Evolutionary conservation across 495 filamentous ascomycete genomes (phyloP).

Genomic region (Podospora didyma): DNA sequence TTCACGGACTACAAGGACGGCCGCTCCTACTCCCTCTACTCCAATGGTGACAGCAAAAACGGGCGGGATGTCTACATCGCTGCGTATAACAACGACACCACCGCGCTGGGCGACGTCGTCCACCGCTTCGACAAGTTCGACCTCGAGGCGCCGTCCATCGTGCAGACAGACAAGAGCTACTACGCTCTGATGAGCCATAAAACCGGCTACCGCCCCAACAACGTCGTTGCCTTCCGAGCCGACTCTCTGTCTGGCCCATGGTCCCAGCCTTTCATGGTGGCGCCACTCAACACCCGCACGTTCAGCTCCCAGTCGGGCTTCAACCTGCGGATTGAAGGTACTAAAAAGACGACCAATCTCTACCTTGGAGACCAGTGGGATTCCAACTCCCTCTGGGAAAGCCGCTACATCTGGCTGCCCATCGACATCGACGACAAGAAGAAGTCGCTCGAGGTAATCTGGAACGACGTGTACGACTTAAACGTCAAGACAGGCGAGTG

Average conservation of each 20-base stretch:
- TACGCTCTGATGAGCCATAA: slow-evolving; percentile 46
- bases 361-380: slow-evolving; percentile 54
- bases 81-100: slow-evolving; percentile 34
- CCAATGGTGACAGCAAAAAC: slow-evolving; percentile 38
- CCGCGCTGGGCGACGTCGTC: slow-evolving; percentile 32
- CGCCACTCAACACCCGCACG: slow-evolving; percentile 44
- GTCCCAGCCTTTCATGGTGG: slow-evolving; percentile 47
- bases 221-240: slow-evolving; percentile 43
- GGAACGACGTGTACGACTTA: slow-evolving; percentile 44
- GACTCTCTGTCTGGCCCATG: slow-evolving; percentile 47
- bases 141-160: slow-evolving; percentile 41
- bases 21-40: slow-evolving; percentile 38
- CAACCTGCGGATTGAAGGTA: slow-evolving; percentile 40
- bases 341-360: slow-evolving; percentile 44
- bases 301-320: slow-evolving; percentile 53
- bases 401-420: slow-evolving; percentile 51
- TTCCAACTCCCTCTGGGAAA: slow-evolving; percentile 48
- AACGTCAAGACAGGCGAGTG: slow-evolving; percentile 45
- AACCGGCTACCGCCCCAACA: slow-evolving; percentile 45
- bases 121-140: slow-evolving; percentile 44
- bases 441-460: slow-evolving; percentile 34
- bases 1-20: slow-evolving; percentile 44
- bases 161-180: slow-evolving; percentile 42
- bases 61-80: slow-evolving; percentile 41
- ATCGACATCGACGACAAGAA: slow-evolving; percentile 36